Percentiles rank a stretch among this genome's conserved stretches.
Evolutionary conservation across 345 rosid genomes (phyloP).

Genomic region (Moricandia arvensis): DNA sequence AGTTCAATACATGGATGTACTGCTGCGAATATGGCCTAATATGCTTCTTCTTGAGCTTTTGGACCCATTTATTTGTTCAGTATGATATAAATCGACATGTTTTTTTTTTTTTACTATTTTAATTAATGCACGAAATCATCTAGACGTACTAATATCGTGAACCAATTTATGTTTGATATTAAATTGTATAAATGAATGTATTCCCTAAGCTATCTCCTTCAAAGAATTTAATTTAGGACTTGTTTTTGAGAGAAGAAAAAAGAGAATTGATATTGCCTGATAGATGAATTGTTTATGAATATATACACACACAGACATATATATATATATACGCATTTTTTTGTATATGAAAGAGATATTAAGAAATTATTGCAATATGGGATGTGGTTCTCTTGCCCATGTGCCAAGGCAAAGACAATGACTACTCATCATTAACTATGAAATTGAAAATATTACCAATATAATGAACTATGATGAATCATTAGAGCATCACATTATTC

Average conservation of each 20-base stretch:
- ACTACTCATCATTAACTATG: slow-evolving; percentile 8
- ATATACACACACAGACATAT: not conserved
- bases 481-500: not conserved
- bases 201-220: not conserved
- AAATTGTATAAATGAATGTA: slow-evolving; percentile 4
- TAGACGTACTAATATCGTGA: slow-evolving; percentile 16
- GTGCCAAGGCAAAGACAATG: slow-evolving; percentile 23
- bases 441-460: not conserved
- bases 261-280: slow-evolving; percentile 5
- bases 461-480: not conserved
- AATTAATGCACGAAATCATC: not conserved
- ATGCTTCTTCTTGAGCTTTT: not conserved
- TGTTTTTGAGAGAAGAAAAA: not conserved
- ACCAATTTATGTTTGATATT: not conserved
- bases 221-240: not conserved
- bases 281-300: not conserved
- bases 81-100: slow-evolving; percentile 6
- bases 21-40: slow-evolving; percentile 24
- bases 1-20: not conserved
- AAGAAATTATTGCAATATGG: not conserved
- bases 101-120: not conserved
- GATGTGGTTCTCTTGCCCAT: slow-evolving; percentile 15
- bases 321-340: not conserved
- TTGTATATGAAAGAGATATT: not conserved
- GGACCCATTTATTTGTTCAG: slow-evolving; percentile 4